A percentile compares a stretch with the other conserved stretches of the same genome.
Evolutionary conservation across 2,329 filamentous ascomycete genomes (phyloP).

Genomic region (Apiospora saccharicola): DNA sequence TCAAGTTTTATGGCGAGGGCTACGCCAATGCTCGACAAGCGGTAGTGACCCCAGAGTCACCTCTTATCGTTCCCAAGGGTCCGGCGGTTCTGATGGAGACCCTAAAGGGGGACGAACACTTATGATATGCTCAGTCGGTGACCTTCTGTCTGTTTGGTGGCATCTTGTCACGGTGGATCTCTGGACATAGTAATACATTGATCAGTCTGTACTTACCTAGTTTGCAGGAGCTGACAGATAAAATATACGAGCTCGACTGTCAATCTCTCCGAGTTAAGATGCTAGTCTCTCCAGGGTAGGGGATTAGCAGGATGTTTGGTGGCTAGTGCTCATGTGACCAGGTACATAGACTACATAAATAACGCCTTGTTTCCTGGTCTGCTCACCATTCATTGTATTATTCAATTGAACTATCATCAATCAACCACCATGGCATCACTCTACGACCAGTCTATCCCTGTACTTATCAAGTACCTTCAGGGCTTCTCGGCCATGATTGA

Average conservation of each 20-base stretch:
- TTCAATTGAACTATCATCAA: background rate
- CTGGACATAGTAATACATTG: background rate
- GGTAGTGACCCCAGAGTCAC: slow-evolving; percentile 38
- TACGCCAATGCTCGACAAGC: slow-evolving; percentile 40
- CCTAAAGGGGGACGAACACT: slow-evolving; percentile 34
- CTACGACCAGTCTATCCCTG: slow-evolving; percentile 32
- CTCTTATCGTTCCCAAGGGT: slow-evolving; percentile 41
- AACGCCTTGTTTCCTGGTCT: background rate
- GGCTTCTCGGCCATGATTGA: slow-evolving; percentile 27
- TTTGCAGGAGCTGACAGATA: background rate
- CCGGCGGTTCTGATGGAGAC: slow-evolving; percentile 38
- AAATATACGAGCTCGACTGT: background rate
- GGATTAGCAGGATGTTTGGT: background rate
- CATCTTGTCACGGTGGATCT: too few species aligned
- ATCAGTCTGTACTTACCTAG: too few species aligned
- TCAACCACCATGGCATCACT: slow-evolving; percentile 27
- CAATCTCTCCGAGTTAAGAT: background rate
- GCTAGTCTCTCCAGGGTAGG: background rate
- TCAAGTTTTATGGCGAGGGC: slow-evolving; percentile 40
- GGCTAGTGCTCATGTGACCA: background rate
- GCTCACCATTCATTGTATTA: background rate
- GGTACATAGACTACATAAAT: background rate
- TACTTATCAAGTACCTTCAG: slow-evolving; percentile 30
- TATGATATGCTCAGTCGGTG: slow-evolving; percentile 25
- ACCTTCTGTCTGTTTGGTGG: background rate